These are phyloP conservation scores for Oropetium thomaeum DNA, from an alignment of 176 grass and related monocot species.

Conservation along the genomic window DNA sequence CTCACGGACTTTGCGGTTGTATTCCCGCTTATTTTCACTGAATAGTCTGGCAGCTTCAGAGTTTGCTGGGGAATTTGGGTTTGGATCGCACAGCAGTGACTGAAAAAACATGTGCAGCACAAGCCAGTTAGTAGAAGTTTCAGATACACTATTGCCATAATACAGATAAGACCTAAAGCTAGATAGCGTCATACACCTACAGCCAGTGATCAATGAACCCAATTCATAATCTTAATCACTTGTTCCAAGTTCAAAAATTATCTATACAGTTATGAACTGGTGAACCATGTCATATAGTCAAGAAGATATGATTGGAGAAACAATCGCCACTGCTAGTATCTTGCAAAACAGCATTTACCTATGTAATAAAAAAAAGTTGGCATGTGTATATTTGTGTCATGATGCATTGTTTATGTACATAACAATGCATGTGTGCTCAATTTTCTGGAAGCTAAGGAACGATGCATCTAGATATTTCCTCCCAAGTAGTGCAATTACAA, in stretches of 20 bases:
- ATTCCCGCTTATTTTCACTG: conserved; percentile 96
- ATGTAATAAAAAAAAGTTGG: neutral
- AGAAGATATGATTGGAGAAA: neutral
- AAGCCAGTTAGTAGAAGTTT: neutral
- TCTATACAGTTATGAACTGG: neutral
- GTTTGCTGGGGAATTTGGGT: conserved; percentile 92
- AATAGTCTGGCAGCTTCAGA: conserved; percentile 89
- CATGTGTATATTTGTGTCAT: too few relatives aligned
- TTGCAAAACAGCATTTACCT: neutral
- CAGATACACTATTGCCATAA: neutral
- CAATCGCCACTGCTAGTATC: neutral
- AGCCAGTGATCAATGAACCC: neutral
- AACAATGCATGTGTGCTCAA: neutral
- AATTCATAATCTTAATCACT: neutral
- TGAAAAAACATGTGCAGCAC: conserved; percentile 37
- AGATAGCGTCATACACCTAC: neutral
- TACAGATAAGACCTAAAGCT: neutral
- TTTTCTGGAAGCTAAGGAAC: neutral
- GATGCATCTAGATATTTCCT: neutral
- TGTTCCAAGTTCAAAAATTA: neutral
- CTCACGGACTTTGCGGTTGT: conserved; percentile 88
- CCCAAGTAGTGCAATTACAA: neutral
- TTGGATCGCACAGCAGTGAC: conserved; percentile 94
- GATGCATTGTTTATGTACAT: neutral
- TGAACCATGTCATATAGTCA: neutral